phyloP scores from a whole-genome alignment of 805 yeast species.

The Saturnispora besseyi region DNA sequence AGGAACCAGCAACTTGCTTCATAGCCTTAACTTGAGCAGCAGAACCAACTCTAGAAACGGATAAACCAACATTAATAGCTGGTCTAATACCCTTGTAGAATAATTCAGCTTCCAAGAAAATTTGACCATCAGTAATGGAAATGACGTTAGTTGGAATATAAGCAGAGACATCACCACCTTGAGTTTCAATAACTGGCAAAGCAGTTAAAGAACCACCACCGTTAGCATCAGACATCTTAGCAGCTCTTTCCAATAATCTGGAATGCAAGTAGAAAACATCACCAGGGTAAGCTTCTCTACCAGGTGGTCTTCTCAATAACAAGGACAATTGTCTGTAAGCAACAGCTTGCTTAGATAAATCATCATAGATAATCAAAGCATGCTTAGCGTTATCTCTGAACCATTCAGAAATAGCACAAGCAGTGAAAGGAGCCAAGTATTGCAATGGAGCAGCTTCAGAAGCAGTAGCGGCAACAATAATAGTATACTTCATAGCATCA shows the following conservation, averaged over 20 bases:
- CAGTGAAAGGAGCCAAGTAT: constrained; percentile 99
- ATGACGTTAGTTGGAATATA: constrained; percentile 96
- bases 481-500: constrained; percentile 95
- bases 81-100: constrained; percentile 99
- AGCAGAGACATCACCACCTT: constrained; percentile 98
- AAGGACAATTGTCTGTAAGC: constrained; percentile 99
- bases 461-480: constrained; percentile 99
- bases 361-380: constrained; percentile 95
- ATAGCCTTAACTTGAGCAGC: constrained; percentile 99
- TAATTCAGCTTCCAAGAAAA: constrained; percentile 98
- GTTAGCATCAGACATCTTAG: constrained; percentile 82
- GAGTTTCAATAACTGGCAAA: constrained; percentile 94
- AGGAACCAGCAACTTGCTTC: constrained; percentile 99
- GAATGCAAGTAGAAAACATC: constrained; percentile 95
- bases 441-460: constrained; percentile 99
- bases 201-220: constrained; percentile 96
- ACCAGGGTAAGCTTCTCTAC: constrained; percentile 96
- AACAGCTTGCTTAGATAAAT: constrained; percentile 98
- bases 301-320: constrained; percentile 94
- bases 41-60: constrained; percentile 99
- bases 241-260: constrained; percentile 93
- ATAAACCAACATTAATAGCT: constrained; percentile 98
- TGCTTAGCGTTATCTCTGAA: constrained; percentile 99
- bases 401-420: constrained; percentile 99
- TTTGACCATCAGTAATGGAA: constrained; percentile 96